Conservation (phyloP, 371 early-diverging fungal species). For the Batrachochytrium dendrobatidis region DNA sequence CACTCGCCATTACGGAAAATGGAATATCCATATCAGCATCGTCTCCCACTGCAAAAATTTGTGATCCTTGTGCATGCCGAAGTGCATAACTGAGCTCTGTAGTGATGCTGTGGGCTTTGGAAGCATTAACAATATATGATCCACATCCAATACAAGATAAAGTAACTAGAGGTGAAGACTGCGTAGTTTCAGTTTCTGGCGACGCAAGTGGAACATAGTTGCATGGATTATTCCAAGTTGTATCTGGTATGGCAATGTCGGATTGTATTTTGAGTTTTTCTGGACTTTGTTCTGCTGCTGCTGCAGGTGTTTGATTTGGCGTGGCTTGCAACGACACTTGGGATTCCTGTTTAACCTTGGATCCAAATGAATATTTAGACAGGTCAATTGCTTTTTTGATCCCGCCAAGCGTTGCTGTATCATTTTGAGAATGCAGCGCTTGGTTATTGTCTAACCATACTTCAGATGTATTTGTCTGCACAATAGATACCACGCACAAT, state of each 20-base stretch:
- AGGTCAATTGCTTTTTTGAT: constrained; percentile 2
- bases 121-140: not conserved
- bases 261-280: not conserved
- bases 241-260: not conserved
- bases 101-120: not conserved
- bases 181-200: no score
- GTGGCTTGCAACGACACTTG: not conserved
- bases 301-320: not conserved
- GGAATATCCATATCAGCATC: no score
- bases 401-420: not conserved
- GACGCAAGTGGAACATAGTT: no score
- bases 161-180: not conserved
- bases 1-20: not conserved
- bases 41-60: not conserved
- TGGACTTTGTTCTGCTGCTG: not conserved
- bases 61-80: not conserved
- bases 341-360: not conserved
- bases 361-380: not conserved
- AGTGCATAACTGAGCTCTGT: not conserved
- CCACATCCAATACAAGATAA: not conserved
- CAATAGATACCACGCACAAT: not conserved
- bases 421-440: not conserved
- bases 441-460: not conserved
- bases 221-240: no score
- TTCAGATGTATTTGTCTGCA: not conserved